Conservation (phyloP, 345 rosid genomes). For the Gossypium anomalum region DNA sequence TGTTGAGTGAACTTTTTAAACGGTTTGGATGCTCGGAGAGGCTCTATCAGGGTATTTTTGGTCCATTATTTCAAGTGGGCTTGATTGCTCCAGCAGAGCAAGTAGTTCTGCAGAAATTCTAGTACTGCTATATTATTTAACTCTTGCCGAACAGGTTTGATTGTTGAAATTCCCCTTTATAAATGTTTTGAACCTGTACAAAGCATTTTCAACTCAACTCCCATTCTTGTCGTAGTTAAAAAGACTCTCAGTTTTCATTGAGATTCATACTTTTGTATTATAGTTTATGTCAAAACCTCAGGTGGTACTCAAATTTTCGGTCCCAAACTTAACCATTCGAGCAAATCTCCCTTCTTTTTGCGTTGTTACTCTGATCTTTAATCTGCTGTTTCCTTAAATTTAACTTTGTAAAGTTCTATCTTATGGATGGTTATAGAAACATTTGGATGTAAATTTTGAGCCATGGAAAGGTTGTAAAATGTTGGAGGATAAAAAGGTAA, state of each 20-base stretch:
- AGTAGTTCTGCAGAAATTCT: constrained; percentile 59
- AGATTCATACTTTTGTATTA: no score
- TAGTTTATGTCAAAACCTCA: no score
- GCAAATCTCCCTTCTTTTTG: no score
- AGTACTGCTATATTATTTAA: constrained; percentile 39
- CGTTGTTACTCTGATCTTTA: background rate
- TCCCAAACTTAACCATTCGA: no score
- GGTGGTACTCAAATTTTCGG: no score
- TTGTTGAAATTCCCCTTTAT: background rate
- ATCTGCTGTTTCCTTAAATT: background rate
- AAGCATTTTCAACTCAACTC: no score
- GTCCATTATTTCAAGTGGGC: constrained; percentile 58
- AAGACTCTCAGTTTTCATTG: no score
- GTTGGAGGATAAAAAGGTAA: constrained; percentile 18
- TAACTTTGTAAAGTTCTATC: background rate
- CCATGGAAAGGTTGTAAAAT: constrained; percentile 56
- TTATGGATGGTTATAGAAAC: constrained; percentile 34
- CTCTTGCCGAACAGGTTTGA: constrained; percentile 53
- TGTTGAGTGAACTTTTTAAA: constrained; percentile 52
- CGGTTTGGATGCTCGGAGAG: constrained; percentile 53
- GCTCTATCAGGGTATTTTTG: constrained; percentile 37
- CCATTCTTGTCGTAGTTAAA: no score
- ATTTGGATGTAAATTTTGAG: constrained; percentile 38
- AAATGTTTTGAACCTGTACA: background rate
- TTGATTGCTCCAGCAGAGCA: constrained; percentile 56